Percentiles rank a stretch among this genome's conserved stretches.
phyloP scores from a whole-genome alignment of 768 basidiomycete genomes.

The Mycena galopus region DNA sequence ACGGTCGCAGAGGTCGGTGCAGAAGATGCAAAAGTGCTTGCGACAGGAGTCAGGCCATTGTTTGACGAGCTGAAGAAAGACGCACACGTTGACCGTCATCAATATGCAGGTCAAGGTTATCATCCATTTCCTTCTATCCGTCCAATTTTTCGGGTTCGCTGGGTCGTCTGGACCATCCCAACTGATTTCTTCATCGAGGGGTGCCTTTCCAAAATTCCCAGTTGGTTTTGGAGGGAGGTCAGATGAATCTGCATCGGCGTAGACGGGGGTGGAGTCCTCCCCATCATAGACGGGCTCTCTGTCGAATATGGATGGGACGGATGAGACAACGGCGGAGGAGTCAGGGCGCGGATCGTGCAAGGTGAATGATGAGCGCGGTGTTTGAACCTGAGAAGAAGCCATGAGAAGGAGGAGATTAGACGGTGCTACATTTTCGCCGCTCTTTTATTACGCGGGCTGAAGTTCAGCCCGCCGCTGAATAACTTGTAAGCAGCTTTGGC shows the following conservation, averaged over 20 bases:
- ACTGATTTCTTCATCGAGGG: slow-evolving; percentile 54
- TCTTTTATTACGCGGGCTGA: no score
- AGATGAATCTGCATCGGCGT: slow-evolving; percentile 48
- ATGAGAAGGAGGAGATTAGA: neutral
- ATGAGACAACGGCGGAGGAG: slow-evolving; percentile 6
- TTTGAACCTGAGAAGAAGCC: neutral
- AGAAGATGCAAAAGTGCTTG: slow-evolving; percentile 71
- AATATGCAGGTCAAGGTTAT: slow-evolving; percentile 59
- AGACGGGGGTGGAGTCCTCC: slow-evolving; percentile 38
- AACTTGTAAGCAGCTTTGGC: no score
- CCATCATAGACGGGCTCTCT: slow-evolving; percentile 32
- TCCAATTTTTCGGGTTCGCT: slow-evolving; percentile 70
- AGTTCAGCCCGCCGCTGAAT: no score
- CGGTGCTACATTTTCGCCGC: no score
- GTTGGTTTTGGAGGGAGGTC: slow-evolving; percentile 40
- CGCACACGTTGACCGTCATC: slow-evolving; percentile 70
- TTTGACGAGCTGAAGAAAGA: slow-evolving; percentile 18
- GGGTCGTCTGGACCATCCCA: slow-evolving; percentile 72
- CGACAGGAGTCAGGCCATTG: neutral
- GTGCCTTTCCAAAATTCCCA: slow-evolving; percentile 12
- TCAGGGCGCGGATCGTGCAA: neutral
- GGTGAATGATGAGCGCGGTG: slow-evolving; percentile 24
- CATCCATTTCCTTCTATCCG: slow-evolving; percentile 57
- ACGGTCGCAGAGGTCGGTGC: slow-evolving; percentile 60
- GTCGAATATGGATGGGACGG: neutral